A percentile compares a stretch with the other conserved stretches of the same genome.
Conservation (phyloP, 768 basidiomycete genomes). For the Termitomyces sp. region DNA sequence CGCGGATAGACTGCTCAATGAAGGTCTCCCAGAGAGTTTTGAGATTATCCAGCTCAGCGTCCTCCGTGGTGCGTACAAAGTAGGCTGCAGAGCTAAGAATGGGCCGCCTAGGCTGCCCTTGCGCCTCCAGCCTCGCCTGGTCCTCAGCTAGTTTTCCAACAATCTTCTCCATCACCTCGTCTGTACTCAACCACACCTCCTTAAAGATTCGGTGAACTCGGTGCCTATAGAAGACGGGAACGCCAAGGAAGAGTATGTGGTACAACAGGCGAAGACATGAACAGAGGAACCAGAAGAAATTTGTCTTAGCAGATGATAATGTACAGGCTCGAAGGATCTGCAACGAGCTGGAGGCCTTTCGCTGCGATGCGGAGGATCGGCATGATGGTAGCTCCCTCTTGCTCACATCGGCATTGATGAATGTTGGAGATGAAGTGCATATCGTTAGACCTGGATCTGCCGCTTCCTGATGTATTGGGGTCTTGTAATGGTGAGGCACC, state of each 20-base stretch:
- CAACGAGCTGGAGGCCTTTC: background rate
- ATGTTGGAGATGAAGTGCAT: background rate
- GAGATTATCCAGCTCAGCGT: background rate
- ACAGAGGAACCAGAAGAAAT: background rate
- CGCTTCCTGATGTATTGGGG: background rate
- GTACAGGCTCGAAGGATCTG: background rate
- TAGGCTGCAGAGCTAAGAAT: background rate
- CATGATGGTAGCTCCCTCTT: background rate
- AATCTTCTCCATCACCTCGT: background rate
- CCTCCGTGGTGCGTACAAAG: background rate
- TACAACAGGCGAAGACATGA: background rate
- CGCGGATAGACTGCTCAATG: conserved; percentile 57
- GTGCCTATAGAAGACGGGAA: background rate
- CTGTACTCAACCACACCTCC: background rate
- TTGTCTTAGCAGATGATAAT: background rate
- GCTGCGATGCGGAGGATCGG: background rate
- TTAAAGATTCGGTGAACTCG: conserved; percentile 1
- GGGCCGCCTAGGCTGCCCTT: background rate
- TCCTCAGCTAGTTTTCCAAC: background rate
- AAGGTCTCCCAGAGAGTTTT: conserved; percentile 60
- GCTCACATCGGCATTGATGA: background rate
- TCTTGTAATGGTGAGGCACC: too few species aligned
- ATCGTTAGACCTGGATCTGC: background rate
- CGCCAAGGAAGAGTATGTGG: background rate
- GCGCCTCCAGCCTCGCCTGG: background rate